Percentiles rank a stretch among this genome's conserved stretches.
Conservation (phyloP, 2,329 filamentous ascomycete genomes). For the Geosmithia flava region DNA sequence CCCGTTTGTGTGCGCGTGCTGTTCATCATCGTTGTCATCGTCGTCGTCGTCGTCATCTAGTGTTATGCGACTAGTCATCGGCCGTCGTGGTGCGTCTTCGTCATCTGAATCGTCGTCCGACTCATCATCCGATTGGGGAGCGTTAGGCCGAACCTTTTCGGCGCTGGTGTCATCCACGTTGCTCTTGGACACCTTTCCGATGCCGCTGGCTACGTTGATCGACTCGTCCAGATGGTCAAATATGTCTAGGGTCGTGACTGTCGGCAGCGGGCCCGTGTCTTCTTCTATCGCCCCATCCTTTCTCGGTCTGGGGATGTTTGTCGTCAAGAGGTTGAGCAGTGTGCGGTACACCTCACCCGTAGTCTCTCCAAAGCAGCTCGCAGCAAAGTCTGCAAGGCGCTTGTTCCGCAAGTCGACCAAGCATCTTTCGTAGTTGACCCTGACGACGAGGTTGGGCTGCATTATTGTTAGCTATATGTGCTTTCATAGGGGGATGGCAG, state of each 20-base stretch:
- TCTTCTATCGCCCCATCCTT: constrained; percentile 29
- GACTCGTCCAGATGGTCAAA: constrained; percentile 37
- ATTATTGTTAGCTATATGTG: constrained; percentile 12
- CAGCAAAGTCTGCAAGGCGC: constrained; percentile 60
- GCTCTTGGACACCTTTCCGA: constrained; percentile 39
- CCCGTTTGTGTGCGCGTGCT: constrained; percentile 19
- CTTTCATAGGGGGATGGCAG: background rate
- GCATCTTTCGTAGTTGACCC: constrained; percentile 77
- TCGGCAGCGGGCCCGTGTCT: constrained; percentile 15
- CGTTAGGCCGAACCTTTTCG: constrained; percentile 32
- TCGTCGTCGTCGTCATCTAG: constrained; percentile 13
- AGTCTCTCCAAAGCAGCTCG: constrained; percentile 56
- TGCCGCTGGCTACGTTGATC: constrained; percentile 41
- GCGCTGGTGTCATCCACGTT: constrained; percentile 32
- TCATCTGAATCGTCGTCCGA: constrained; percentile 13
- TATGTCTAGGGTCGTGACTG: constrained; percentile 43
- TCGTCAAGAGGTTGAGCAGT: constrained; percentile 59
- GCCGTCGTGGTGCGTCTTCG: background rate
- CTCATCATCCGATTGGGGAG: constrained; percentile 10
- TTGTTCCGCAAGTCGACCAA: constrained; percentile 71
- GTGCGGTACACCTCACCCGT: constrained; percentile 70
- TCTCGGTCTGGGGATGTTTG: constrained; percentile 55
- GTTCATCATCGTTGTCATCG: constrained; percentile 15
- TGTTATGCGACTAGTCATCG: background rate
- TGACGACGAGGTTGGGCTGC: constrained; percentile 60